phyloP scores from a whole-genome alignment of 202 grass and related monocot genomes.

The Panicum hallii region DNA sequence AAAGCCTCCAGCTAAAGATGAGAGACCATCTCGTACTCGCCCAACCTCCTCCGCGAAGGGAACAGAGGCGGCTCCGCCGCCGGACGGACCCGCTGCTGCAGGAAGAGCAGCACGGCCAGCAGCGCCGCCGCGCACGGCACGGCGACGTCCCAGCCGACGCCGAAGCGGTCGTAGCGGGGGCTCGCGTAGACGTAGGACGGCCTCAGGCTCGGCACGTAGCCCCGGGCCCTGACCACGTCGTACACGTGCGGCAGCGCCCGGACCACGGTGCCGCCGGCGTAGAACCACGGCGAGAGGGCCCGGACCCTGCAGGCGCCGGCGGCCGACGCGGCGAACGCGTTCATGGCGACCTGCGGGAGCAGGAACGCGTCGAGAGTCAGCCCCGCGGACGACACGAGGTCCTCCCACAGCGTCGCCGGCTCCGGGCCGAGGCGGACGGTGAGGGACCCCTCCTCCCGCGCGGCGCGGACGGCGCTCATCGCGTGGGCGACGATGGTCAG shows the following conservation, averaged over 20 bases:
- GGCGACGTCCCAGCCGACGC: constrained; percentile 62
- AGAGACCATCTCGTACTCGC: constrained; percentile 34
- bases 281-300: constrained; percentile 54
- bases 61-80: constrained; percentile 29
- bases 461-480: neutral
- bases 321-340: constrained; percentile 25
- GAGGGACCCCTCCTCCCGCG: too few relatives aligned
- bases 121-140: constrained; percentile 48
- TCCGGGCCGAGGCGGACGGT: neutral
- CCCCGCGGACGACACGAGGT: constrained; percentile 56
- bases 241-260: constrained; percentile 61
- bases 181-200: constrained; percentile 62
- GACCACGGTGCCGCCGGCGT: constrained; percentile 51
- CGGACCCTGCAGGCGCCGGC: neutral
- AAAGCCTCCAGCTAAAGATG: neutral
- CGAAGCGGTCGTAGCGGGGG: constrained; percentile 44
- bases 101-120: constrained; percentile 53
- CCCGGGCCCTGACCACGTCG: constrained; percentile 46
- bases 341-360: constrained; percentile 60
- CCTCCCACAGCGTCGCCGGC: constrained; percentile 47
- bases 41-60: neutral
- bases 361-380: constrained; percentile 63
- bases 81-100: constrained; percentile 57
- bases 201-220: constrained; percentile 31
- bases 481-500: constrained; percentile 41